Conservation (phyloP, 2,329 filamentous ascomycete genomes). For the Albophoma yamanashiensis region DNA sequence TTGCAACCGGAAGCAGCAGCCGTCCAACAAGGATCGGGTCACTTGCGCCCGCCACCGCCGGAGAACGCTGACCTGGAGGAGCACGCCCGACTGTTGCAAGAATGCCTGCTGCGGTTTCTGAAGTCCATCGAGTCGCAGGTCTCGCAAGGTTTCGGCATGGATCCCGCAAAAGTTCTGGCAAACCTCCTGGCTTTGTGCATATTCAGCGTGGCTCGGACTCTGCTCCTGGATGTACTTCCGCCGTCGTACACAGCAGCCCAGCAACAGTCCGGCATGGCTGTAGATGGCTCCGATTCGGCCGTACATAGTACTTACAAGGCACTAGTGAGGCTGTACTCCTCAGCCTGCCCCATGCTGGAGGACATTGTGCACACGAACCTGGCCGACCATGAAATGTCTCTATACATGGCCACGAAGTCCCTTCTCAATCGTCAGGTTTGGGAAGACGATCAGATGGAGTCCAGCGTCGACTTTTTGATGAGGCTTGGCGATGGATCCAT, state of each 20-base stretch:
- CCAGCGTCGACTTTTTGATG: constrained; percentile 39
- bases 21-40: constrained; percentile 22
- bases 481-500: constrained; percentile 33
- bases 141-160: constrained; percentile 18
- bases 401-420: constrained; percentile 27
- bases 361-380: constrained; percentile 31
- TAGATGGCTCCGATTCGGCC: not conserved
- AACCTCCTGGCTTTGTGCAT: constrained; percentile 45
- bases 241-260: not conserved
- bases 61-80: constrained; percentile 37
- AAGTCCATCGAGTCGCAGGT: constrained; percentile 39
- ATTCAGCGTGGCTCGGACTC: constrained; percentile 44
- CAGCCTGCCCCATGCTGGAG: constrained; percentile 30
- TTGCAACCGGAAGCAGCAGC: constrained; percentile 36
- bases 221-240: constrained; percentile 33
- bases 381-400: constrained; percentile 31
- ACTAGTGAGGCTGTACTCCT: constrained; percentile 37
- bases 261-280: not conserved
- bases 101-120: constrained; percentile 40
- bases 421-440: constrained; percentile 38
- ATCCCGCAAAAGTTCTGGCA: constrained; percentile 37
- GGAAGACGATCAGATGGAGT: constrained; percentile 32
- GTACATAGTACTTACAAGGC: constrained; percentile 21
- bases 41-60: constrained; percentile 10
- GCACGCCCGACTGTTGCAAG: constrained; percentile 36